These are phyloP conservation scores for Powellomyces hirtus DNA, from an alignment of 192 early-diverging fungal species.

Conservation along the genomic window DNA sequence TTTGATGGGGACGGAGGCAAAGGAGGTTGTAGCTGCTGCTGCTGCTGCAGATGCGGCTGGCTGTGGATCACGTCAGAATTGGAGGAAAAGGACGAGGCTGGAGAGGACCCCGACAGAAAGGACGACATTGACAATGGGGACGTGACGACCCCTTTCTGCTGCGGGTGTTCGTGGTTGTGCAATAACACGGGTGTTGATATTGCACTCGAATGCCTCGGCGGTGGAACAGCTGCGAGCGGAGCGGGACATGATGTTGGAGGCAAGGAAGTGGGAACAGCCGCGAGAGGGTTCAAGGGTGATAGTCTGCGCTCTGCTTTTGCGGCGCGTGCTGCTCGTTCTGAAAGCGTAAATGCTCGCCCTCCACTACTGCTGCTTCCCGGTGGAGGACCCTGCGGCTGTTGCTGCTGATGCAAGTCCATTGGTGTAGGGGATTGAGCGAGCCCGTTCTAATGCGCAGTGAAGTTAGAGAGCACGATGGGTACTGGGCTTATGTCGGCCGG, in stretches of 20 bases:
- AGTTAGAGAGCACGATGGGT: no score
- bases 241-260: conserved; percentile 18
- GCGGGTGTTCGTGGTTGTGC: background rate
- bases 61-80: no score
- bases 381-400: background rate
- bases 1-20: conserved; percentile 1
- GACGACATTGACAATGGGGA: background rate
- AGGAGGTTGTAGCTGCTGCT: background rate
- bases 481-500: no score
- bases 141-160: background rate
- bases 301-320: conserved; percentile 26
- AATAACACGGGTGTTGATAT: background rate
- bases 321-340: conserved; percentile 6
- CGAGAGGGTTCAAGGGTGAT: conserved; percentile 34
- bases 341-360: background rate
- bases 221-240: background rate
- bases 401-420: background rate
- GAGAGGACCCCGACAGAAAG: background rate
- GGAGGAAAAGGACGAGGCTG: background rate
- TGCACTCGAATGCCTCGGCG: background rate
- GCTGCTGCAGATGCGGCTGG: background rate
- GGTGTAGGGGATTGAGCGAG: no score
- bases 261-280: background rate
- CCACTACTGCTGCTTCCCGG: background rate
- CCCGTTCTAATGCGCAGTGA: no score